Evolutionary conservation across 495 filamentous ascomycete species (phyloP).

Genomic region (Tuber melanosporum): DNA sequence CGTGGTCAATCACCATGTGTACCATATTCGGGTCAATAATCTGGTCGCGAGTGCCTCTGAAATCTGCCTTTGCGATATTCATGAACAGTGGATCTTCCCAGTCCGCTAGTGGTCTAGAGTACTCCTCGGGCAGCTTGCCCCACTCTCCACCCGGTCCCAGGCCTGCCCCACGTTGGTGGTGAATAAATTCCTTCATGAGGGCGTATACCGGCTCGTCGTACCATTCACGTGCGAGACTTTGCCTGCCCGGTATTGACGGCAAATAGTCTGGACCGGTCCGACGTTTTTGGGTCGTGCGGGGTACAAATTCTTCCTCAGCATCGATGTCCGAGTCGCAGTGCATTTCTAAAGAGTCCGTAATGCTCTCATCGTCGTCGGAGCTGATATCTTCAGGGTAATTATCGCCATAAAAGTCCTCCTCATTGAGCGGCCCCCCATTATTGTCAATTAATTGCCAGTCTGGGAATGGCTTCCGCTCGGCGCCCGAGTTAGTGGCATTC

Average conservation of each 20-base stretch:
- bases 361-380: neutral
- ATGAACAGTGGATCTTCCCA: neutral
- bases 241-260: too few relatives aligned
- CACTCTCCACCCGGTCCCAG: neutral
- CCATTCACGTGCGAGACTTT: neutral
- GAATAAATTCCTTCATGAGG: neutral
- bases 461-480: neutral
- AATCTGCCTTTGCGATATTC: neutral
- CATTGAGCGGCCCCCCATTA: neutral
- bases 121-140: neutral
- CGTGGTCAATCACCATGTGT: too few relatives aligned
- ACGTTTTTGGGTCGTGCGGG: neutral
- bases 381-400: neutral
- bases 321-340: neutral
- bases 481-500: fast-evolving
- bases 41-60: neutral
- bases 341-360: neutral
- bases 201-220: neutral
- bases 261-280: too few relatives aligned
- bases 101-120: neutral
- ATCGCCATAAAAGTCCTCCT: neutral
- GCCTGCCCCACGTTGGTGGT: neutral
- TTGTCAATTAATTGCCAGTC: neutral
- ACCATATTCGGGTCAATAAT: neutral
- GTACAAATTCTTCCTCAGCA: neutral